These are phyloP conservation scores for Lepiota subincarnata DNA, from an alignment of 768 basidiomycete species.

Conservation along the genomic window DNA sequence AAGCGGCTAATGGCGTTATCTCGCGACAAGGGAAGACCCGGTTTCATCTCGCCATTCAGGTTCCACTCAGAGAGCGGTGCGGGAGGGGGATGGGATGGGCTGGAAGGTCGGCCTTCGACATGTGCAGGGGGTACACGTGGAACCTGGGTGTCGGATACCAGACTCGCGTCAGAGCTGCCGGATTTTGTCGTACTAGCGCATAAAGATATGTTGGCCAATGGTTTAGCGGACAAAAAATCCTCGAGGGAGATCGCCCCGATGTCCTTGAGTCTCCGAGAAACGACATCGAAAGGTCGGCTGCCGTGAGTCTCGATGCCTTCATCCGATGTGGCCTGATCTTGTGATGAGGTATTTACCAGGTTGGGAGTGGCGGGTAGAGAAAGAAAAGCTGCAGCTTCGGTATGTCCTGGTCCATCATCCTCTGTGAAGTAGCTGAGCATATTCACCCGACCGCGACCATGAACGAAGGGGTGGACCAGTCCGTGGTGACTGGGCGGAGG, in stretches of 20 bases:
- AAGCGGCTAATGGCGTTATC: conserved; percentile 9
- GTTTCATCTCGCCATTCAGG: conserved; percentile 1
- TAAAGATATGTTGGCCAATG: conserved; percentile 16
- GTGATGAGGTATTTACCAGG: not conserved
- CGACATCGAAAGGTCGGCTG: conserved; percentile 20
- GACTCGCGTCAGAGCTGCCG: too few species aligned
- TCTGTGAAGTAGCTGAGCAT: conserved; percentile 1
- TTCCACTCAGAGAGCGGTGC: conserved; percentile 7
- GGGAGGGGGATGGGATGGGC: not conserved
- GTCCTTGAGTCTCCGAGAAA: conserved; percentile 19
- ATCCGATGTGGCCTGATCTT: not conserved
- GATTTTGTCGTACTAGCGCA: conserved; percentile 18
- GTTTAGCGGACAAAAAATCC: conserved; percentile 21
- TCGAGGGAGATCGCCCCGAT: conserved; percentile 26
- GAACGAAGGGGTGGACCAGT: conserved; percentile 3
- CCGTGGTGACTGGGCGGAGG: not conserved
- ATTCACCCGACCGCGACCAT: conserved; percentile 7
- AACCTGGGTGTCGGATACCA: conserved; percentile 6
- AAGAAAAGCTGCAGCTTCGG: not conserved
- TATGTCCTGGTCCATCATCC: conserved; percentile 1
- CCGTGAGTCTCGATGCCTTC: not conserved
- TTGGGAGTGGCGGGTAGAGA: conserved; percentile 6
- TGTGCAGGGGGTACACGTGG: not conserved
- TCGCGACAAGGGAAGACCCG: not conserved
- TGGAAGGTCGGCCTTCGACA: not conserved